Evolutionary conservation across 2,329 filamentous ascomycete genomes (phyloP).

Genomic region (Hypoxylon sp.): DNA sequence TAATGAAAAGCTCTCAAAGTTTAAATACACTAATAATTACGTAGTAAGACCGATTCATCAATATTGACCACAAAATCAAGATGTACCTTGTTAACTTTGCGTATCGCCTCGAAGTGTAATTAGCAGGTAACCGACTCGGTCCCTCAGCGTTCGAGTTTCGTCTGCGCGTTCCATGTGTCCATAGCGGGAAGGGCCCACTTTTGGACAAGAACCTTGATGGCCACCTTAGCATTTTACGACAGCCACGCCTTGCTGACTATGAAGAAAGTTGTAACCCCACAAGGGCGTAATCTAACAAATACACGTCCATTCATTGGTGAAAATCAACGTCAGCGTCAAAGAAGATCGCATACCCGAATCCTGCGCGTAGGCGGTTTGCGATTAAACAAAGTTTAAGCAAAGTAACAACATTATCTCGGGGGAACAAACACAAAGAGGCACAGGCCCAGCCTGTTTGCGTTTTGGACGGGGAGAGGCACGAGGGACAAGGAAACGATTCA

Average conservation of each 20-base stretch:
- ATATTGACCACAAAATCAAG: background rate
- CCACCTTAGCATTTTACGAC: conserved; percentile 9
- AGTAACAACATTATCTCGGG: conserved; percentile 1
- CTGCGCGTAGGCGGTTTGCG: conserved; percentile 6
- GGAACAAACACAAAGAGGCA: conserved; percentile 20
- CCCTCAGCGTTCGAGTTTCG: conserved; percentile 14
- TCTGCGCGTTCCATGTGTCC: conserved; percentile 16
- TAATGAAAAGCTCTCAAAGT: background rate
- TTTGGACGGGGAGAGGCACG: conserved; percentile 23
- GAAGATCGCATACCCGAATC: conserved; percentile 19
- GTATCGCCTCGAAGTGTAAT: background rate
- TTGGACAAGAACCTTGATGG: conserved; percentile 40
- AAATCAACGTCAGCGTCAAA: conserved; percentile 33
- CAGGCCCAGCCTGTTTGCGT: conserved; percentile 22
- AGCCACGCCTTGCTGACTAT: conserved; percentile 15
- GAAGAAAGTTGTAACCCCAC: conserved; percentile 24
- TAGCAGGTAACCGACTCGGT: conserved; percentile 11
- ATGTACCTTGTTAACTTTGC: conserved; percentile 6
- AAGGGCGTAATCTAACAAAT: conserved; percentile 36
- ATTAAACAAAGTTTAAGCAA: conserved; percentile 20
- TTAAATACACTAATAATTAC: background rate
- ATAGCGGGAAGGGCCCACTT: conserved; percentile 19
- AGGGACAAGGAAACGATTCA: conserved; percentile 15
- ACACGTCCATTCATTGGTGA: conserved; percentile 36
- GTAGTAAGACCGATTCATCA: background rate